A percentile compares a stretch with the other conserved stretches of the same genome.
phyloP scores from a whole-genome alignment of 2,329 filamentous ascomycete species.

The Pseudopyricularia cyperi region DNA sequence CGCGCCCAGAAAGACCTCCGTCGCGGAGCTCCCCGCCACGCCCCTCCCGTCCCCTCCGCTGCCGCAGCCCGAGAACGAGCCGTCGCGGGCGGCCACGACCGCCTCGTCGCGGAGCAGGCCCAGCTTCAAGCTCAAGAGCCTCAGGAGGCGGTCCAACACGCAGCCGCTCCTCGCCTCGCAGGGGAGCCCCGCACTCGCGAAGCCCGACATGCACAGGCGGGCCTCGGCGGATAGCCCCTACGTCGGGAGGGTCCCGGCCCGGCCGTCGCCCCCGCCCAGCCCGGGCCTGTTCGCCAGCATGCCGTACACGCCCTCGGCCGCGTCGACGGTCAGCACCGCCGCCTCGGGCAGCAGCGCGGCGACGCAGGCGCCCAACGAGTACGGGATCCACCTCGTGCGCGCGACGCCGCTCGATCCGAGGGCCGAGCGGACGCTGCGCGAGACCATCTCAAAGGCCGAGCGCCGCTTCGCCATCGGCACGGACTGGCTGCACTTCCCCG shows the following conservation, averaged over 20 bases:
- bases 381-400: slow-evolving; percentile 38
- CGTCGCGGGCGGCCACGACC: slow-evolving; percentile 3
- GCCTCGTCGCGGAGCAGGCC: slow-evolving; percentile 6
- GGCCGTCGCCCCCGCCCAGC: slow-evolving; percentile 2
- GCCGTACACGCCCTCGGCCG: slow-evolving; percentile 30
- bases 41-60: slow-evolving; percentile 17
- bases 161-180: slow-evolving; percentile 15
- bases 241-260: no score
- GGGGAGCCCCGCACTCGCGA: slow-evolving; percentile 5
- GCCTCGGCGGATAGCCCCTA: background rate
- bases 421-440: slow-evolving; percentile 32
- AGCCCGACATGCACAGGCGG: slow-evolving; percentile 4
- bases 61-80: background rate
- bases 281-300: slow-evolving; percentile 12
- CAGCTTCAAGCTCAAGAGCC: slow-evolving; percentile 14
- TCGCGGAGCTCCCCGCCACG: no score
- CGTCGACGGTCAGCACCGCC: slow-evolving; percentile 31
- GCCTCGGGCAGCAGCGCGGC: slow-evolving; percentile 7
- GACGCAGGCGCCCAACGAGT: slow-evolving; percentile 22
- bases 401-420: slow-evolving; percentile 29
- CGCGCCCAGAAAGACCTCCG: no score
- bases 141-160: slow-evolving; percentile 22
- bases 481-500: slow-evolving; percentile 29
- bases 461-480: slow-evolving; percentile 31
- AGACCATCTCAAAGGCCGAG: slow-evolving; percentile 37